A percentile compares a stretch with the other conserved stretches of the same genome.
Conservation (phyloP, 2,329 filamentous ascomycete species). For the Macroventuria anomochaeta region DNA sequence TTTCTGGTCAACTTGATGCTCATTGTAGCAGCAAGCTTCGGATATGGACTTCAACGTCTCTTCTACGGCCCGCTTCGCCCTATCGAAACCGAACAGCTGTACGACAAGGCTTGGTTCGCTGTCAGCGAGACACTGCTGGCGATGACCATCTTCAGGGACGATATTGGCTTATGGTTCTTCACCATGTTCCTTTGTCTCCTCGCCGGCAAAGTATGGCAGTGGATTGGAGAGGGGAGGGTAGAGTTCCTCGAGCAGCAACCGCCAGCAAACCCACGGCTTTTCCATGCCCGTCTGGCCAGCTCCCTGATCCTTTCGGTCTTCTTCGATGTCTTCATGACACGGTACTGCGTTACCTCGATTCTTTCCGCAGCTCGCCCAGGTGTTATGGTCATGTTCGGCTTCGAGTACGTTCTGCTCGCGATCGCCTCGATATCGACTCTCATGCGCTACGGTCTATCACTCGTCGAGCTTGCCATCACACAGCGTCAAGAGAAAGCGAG, state of each 20-base stretch:
- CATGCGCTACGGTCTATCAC: constrained; percentile 76
- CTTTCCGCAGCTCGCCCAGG: constrained; percentile 88
- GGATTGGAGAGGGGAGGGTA: constrained; percentile 94
- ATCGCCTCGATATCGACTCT: constrained; percentile 82
- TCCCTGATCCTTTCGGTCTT: constrained; percentile 79
- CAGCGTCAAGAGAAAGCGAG: constrained; percentile 74
- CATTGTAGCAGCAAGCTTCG: constrained; percentile 77
- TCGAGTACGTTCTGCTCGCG: constrained; percentile 89
- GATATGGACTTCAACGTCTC: constrained; percentile 86
- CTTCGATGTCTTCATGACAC: constrained; percentile 81
- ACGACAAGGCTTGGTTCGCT: constrained; percentile 97
- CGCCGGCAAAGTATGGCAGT: constrained; percentile 96
- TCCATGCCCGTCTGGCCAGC: constrained; percentile 80
- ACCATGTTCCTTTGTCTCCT: constrained; percentile 95
- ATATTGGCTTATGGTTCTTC: constrained; percentile 92
- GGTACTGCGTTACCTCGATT: constrained; percentile 81
- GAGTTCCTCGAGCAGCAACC: constrained; percentile 96
- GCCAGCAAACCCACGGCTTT: constrained; percentile 83
- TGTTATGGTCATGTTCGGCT: constrained; percentile 99
- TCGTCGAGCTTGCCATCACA: constrained; percentile 78
- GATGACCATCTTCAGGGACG: constrained; percentile 97
- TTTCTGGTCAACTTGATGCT: constrained; percentile 91
- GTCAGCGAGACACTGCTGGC: constrained; percentile 95
- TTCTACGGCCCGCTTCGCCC: constrained; percentile 90
- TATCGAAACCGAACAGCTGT: constrained; percentile 95